Evolutionary conservation across 192 early-diverging fungal genomes (phyloP).

Genomic region (Coemansia sp.): DNA sequence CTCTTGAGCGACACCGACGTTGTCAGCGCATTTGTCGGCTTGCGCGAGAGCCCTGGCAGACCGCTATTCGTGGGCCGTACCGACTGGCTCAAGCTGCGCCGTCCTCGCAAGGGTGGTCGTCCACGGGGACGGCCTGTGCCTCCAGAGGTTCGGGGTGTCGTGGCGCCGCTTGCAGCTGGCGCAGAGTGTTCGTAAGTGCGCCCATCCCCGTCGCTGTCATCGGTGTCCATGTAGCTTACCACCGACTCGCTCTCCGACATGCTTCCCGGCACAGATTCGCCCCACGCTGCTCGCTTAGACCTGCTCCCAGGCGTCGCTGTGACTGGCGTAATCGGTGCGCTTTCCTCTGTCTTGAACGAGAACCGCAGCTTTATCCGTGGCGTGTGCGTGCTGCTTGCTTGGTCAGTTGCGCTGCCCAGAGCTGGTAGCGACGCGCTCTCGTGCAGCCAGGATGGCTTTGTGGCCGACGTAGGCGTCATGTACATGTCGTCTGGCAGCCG

Average conservation of each 20-base stretch:
- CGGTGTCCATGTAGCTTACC: slow-evolving; percentile 27
- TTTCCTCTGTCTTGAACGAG: slow-evolving; percentile 24
- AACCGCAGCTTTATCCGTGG: slow-evolving; percentile 41
- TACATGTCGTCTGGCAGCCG: slow-evolving; percentile 1
- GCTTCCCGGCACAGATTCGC: slow-evolving; percentile 19
- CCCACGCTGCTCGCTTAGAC: background rate
- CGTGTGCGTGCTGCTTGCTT: slow-evolving; percentile 9
- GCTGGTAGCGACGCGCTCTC: slow-evolving; percentile 1
- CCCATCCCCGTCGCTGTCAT: slow-evolving; percentile 29
- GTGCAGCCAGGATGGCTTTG: background rate
- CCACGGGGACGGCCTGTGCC: slow-evolving; percentile 21
- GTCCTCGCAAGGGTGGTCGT: slow-evolving; percentile 35
- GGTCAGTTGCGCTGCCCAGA: background rate
- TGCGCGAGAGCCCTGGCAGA: background rate
- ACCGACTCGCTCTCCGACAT: slow-evolving; percentile 10
- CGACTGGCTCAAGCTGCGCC: slow-evolving; percentile 13
- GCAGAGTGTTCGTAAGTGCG: slow-evolving; percentile 19
- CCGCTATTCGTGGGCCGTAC: background rate
- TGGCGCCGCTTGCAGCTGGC: background rate
- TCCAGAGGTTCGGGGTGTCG: background rate
- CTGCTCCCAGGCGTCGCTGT: background rate
- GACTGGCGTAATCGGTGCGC: background rate
- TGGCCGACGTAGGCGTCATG: background rate
- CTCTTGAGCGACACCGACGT: slow-evolving; percentile 57
- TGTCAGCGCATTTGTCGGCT: slow-evolving; percentile 5